Conservation (phyloP, 2,329 filamentous ascomycete species). For the Colletotrichum australisinense region DNA sequence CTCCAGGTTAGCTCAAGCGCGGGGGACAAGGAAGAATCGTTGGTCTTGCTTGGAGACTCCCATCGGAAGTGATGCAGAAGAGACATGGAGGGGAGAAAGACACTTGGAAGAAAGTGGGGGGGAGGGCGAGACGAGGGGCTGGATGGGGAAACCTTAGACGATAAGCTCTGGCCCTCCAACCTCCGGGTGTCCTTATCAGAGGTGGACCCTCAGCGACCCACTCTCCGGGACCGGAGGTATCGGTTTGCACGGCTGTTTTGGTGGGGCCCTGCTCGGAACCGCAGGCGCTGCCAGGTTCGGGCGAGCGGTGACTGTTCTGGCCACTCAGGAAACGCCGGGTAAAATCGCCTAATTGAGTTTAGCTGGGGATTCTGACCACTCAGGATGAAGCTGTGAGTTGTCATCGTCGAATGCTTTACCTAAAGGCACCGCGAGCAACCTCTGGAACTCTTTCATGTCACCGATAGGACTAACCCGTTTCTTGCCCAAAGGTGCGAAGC, state of each 20-base stretch:
- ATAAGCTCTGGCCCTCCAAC: constrained; percentile 27
- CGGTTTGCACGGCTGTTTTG: background rate
- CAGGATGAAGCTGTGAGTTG: background rate
- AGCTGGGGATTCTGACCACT: background rate
- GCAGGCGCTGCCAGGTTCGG: constrained; percentile 2
- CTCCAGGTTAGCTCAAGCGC: background rate
- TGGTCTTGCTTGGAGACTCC: background rate
- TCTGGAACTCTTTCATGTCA: background rate
- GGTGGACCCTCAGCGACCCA: background rate
- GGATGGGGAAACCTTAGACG: constrained; percentile 27
- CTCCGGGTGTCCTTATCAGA: constrained; percentile 25
- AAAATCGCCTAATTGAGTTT: constrained; percentile 10
- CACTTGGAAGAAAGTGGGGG: background rate
- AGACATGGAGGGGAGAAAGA: background rate
- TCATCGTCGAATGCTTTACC: background rate
- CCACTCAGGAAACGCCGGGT: background rate
- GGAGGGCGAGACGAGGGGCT: constrained; percentile 26
- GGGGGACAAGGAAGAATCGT: background rate
- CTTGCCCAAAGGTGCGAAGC: background rate
- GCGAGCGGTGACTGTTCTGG: background rate
- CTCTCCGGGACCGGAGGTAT: constrained; percentile 17
- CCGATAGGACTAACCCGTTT: background rate
- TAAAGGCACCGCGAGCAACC: background rate
- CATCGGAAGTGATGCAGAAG: background rate
- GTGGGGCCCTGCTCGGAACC: constrained; percentile 2